These are phyloP conservation scores for Tulasnella sp. DNA, from an alignment of 768 basidiomycete species.

Conservation along the genomic window DNA sequence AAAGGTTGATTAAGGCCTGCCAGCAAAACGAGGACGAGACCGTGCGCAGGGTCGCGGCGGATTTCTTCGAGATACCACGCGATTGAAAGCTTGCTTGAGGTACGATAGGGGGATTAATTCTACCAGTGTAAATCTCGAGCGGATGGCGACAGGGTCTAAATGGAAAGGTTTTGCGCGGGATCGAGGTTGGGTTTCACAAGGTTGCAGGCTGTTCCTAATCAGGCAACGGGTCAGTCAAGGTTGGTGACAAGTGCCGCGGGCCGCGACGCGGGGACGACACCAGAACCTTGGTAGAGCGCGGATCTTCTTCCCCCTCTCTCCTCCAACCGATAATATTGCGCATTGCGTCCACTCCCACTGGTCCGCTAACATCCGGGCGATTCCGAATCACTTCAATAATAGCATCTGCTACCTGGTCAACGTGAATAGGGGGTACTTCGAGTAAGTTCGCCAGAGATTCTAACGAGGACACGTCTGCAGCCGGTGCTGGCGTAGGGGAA, in stretches of 20 bases:
- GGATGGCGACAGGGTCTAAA: not conserved
- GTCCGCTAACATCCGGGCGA: constrained; percentile 52
- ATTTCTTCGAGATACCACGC: constrained; percentile 23
- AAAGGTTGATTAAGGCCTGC: constrained; percentile 20
- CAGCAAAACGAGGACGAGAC: constrained; percentile 18
- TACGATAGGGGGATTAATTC: constrained; percentile 1
- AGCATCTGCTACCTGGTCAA: constrained; percentile 90
- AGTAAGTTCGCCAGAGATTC: constrained; percentile 67
- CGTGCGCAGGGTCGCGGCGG: not conserved
- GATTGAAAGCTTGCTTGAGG: not conserved
- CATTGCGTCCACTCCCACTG: constrained; percentile 69
- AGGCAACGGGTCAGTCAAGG: constrained; percentile 40
- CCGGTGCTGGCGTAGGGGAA: constrained; percentile 37
- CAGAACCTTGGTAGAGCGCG: constrained; percentile 6
- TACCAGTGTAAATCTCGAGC: not conserved
- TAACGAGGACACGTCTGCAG: constrained; percentile 47
- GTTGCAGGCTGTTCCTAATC: constrained; percentile 83
- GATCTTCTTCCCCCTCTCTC: constrained; percentile 14
- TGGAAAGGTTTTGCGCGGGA: constrained; percentile 41
- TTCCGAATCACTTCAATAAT: constrained; percentile 57
- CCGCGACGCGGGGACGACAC: constrained; percentile 10
- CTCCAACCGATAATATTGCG: constrained; percentile 69
- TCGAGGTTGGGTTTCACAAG: constrained; percentile 81
- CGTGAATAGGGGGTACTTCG: constrained; percentile 86
- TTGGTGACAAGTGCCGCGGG: constrained; percentile 7